Evolutionary conservation across 2,329 filamentous ascomycete genomes (phyloP).

Genomic region (Conoideocrella luteorostrata): DNA sequence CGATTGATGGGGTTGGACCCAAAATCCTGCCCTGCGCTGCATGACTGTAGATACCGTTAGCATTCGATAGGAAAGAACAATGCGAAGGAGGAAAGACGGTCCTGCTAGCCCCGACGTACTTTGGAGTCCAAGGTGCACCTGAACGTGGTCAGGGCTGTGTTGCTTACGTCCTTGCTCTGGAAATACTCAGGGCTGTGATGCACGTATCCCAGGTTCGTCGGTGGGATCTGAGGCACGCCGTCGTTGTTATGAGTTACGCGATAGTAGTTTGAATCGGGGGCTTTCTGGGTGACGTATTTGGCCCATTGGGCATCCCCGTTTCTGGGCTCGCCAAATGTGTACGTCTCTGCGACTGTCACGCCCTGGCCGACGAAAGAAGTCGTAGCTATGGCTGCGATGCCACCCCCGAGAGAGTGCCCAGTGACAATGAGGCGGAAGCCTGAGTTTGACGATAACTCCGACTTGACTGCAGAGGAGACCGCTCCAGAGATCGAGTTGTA

Average conservation of each 20-base stretch:
- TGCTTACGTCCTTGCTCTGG: conserved; percentile 1
- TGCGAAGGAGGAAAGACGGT: neutral
- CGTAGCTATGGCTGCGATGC: neutral
- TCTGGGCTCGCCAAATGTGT: conserved; percentile 5
- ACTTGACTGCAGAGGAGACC: conserved; percentile 1
- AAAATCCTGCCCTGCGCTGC: conserved; percentile 6
- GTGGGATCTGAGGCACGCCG: conserved; percentile 6
- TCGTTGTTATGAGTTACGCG: conserved; percentile 6
- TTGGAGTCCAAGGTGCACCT: neutral
- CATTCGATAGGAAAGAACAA: neutral
- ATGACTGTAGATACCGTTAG: neutral
- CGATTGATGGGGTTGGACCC: conserved; percentile 5
- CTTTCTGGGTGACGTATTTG: neutral
- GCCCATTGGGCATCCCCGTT: conserved; percentile 6
- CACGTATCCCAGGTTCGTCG: conserved; percentile 1
- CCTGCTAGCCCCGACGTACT: neutral
- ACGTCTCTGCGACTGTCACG: conserved; percentile 2
- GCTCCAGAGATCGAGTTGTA: conserved; percentile 1
- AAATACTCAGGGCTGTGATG: conserved; percentile 6
- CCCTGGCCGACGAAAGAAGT: neutral
- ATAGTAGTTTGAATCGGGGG: conserved; percentile 1
- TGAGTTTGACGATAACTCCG: neutral
- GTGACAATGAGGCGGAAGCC: conserved; percentile 3
- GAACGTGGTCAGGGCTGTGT: conserved; percentile 1
- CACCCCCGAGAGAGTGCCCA: conserved; percentile 4